Conservation (phyloP, 345 rosid species). For the Turritis glabra region DNA sequence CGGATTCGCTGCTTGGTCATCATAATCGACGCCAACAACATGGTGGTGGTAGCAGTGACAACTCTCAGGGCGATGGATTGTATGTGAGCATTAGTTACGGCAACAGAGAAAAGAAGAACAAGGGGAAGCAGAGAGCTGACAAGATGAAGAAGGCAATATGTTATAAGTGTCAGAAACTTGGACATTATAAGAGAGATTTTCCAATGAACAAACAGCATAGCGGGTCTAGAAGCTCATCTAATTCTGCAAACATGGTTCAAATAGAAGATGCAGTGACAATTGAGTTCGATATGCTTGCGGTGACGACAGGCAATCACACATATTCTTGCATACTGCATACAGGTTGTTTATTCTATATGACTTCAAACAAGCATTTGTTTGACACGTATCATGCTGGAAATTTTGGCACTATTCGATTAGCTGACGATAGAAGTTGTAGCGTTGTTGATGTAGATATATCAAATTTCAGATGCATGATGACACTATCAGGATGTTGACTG, state of each 20-base stretch:
- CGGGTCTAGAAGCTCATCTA: neutral
- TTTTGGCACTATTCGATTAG: neutral
- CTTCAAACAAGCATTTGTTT: neutral
- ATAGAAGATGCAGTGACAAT: neutral
- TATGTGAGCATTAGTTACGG: neutral
- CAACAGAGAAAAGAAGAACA: neutral
- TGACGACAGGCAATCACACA: neutral
- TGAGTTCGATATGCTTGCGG: neutral
- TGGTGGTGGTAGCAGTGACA: neutral
- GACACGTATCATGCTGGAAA: neutral
- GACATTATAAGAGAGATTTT: neutral
- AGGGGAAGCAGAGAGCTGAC: neutral
- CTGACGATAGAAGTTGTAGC: neutral
- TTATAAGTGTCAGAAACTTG: neutral
- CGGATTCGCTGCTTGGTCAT: neutral
- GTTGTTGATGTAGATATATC: neutral
- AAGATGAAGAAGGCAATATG: neutral
- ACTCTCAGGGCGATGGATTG: neutral
- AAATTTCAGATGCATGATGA: neutral
- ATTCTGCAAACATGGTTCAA: neutral
- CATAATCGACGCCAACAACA: neutral
- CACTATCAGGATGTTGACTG: neutral
- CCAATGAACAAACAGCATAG: neutral
- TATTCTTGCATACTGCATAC: neutral
- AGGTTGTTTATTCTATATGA: neutral